Base-by-base conservation (phyloP, 306 rosid species). In the Malus sieversii region DNA sequence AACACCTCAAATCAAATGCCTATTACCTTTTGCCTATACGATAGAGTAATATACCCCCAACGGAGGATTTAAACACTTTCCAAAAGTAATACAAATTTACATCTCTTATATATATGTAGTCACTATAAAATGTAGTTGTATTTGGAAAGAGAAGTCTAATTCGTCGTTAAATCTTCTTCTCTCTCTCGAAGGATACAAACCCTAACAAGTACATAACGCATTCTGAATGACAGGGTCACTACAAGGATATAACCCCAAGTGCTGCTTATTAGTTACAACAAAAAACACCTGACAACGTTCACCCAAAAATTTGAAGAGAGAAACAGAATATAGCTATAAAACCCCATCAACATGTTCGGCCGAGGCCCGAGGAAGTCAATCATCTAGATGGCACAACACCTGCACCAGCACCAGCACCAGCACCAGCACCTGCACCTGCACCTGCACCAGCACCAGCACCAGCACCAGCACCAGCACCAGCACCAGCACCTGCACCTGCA, bases 401-500 rank as follows among this genome's bases (percentile, higher is more conserved):
- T 2, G 33, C 25, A 78, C 61, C 32, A n/a, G 40, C 40, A 35
- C 8, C 40, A 0, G 35, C 35, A 5, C 35, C 35, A 33, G 6
- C 35, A 33, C 35, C 35, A 0, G 35, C 35, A 33, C 35, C 35
- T 0, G 35, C 35, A 5, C 7, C 35, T 1, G 35, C 33, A 32
- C 33, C 33, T 0, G 33, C 5, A 4, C 33, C 33, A 6, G 40
- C 8, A 35, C 40, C 38, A 0, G 38, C 8, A 6, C 38, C 38
- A 0, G 38, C 38, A 33, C 38, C 38, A 0, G 29, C 83, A 71
- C 19, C 83, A 1, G 30, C 40, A 78, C 46, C 29, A 12, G 83
- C 64, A 62, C 65, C 81, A 71, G 80, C 73, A 32, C 6, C 70
- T 7, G 35, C 83, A 75, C 19, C 30, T 1, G 33, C 33, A 78